Conservation (phyloP, 2,329 filamentous ascomycete species). For the Claviceps cyperi region DNA sequence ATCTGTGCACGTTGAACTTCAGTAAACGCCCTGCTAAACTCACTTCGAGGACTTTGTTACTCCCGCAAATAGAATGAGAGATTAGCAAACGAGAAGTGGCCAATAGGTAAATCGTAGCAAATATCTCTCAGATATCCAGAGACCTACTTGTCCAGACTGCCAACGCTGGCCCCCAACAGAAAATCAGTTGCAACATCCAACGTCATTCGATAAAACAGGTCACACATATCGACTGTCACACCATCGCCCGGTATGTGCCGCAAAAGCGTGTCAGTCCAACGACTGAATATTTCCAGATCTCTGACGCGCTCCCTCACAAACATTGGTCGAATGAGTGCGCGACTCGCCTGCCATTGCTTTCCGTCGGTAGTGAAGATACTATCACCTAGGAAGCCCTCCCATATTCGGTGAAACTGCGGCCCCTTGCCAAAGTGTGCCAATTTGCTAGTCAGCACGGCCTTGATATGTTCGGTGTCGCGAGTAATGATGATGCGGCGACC, state of each 20-base stretch:
- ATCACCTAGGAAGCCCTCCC: slow-evolving; percentile 60
- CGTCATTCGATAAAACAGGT: slow-evolving; percentile 1
- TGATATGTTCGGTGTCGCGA: slow-evolving; percentile 75
- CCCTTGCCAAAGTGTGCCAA: slow-evolving; percentile 78
- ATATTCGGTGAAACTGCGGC: slow-evolving; percentile 56
- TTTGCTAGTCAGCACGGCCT: slow-evolving; percentile 72
- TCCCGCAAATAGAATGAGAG: not conserved
- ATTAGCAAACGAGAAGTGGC: not conserved
- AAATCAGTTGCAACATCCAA: not conserved
- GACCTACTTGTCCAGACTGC: slow-evolving; percentile 19
- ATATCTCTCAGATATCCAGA: no score
- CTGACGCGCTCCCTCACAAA: slow-evolving; percentile 75
- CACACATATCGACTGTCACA: slow-evolving; percentile 1
- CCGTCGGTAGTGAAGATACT: slow-evolving; percentile 71
- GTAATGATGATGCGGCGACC: slow-evolving; percentile 55
- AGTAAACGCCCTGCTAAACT: slow-evolving; percentile 70
- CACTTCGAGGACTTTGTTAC: slow-evolving; percentile 29
- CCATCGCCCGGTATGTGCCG: not conserved
- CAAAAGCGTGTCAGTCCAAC: slow-evolving; percentile 6
- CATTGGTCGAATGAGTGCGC: slow-evolving; percentile 69
- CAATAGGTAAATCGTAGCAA: not conserved
- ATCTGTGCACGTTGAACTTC: slow-evolving; percentile 61
- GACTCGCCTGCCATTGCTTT: slow-evolving; percentile 59
- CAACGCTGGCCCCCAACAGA: not conserved
- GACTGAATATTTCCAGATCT: slow-evolving; percentile 66